Evolutionary conservation across 2,329 filamentous ascomycete genomes (phyloP), one percentile per base, ranked within the genome.

Genomic region (Claviceps arundinis): DNA sequence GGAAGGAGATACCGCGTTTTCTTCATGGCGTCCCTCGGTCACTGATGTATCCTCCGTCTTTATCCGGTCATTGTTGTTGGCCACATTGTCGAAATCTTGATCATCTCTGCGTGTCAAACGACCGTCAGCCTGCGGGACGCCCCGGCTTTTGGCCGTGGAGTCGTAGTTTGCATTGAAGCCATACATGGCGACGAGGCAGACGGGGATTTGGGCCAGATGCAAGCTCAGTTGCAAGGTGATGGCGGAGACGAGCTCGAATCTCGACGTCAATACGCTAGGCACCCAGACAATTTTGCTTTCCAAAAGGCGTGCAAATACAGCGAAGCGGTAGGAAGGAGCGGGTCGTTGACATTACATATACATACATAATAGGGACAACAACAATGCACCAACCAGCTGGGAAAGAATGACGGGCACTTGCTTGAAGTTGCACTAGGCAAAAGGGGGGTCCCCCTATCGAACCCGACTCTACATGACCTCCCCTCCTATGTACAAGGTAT

Each of bases 131-230:
- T 60, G 55, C 4, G 73, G 69, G 40, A 64, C 65, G 48, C 73
- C 72, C 16, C 64, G 64, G 13, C 59, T 64, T 56, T 73, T 70
- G 11, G 72, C 70, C 26, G 74, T 74, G 57, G 65, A 67, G 60
- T 77, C 75, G 60, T 76, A 72, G 59, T 71, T 75, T 59, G 67
- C 68, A 56, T 63, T 65, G 17, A 62, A 48, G 50, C 57, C 57
- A 52, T 54, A 57, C 57, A 58, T 57, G 51, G 47, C 47, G 50
- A 38, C 56, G 40, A 22, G 13, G 41, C 34, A 37, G 47, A 37
- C 47, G 17, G 40, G 24, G 13, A 3, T 34, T 43, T 5, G 9
- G 2, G 38, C 37, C 37, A 42, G 38, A 19, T 8, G 37, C 19
- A 47, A 41, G 30, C 19, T 26, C 11, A 19, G 34, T 37, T 43